Evolutionary conservation across 306 rosid genomes (phyloP).

Genomic region (Vicia faba): DNA sequence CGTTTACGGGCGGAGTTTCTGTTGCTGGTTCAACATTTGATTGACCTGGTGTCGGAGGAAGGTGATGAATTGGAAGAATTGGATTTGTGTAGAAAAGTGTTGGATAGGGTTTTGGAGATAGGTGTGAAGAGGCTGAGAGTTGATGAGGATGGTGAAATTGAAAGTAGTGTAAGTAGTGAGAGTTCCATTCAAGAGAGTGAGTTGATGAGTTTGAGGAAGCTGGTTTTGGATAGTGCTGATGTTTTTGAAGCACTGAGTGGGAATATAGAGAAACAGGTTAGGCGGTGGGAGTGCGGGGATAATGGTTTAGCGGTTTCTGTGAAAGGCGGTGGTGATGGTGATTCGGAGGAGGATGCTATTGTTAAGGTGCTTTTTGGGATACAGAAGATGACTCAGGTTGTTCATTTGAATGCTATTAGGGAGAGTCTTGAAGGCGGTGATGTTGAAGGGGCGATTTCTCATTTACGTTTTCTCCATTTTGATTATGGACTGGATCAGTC

Average conservation of each 20-base stretch:
- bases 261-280: constrained; percentile 69
- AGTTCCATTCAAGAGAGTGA: constrained; percentile 59
- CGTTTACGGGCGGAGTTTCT: constrained; percentile 82
- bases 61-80: constrained; percentile 43
- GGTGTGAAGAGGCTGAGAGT: constrained; percentile 73
- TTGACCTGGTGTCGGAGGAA: constrained; percentile 47
- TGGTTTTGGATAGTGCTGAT: constrained; percentile 60
- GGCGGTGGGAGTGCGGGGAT: constrained; percentile 55
- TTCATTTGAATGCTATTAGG: constrained; percentile 73
- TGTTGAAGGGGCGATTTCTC: constrained; percentile 56
- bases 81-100: constrained; percentile 50
- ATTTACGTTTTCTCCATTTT: constrained; percentile 70
- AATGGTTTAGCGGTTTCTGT: constrained; percentile 53
- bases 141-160: constrained; percentile 40
- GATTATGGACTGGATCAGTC: constrained; percentile 70
- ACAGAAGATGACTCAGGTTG: constrained; percentile 66
- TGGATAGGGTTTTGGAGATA: constrained; percentile 66
- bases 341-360: constrained; percentile 46
- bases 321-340: constrained; percentile 45
- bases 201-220: constrained; percentile 57
- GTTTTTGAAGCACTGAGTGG: constrained; percentile 71
- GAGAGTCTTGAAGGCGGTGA: constrained; percentile 58
- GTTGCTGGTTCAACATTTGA: constrained; percentile 69
- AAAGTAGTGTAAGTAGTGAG: constrained; percentile 31
- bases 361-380: constrained; percentile 56